Base-by-base conservation (phyloP, 306 rosid species). In the Castanea sativa region DNA sequence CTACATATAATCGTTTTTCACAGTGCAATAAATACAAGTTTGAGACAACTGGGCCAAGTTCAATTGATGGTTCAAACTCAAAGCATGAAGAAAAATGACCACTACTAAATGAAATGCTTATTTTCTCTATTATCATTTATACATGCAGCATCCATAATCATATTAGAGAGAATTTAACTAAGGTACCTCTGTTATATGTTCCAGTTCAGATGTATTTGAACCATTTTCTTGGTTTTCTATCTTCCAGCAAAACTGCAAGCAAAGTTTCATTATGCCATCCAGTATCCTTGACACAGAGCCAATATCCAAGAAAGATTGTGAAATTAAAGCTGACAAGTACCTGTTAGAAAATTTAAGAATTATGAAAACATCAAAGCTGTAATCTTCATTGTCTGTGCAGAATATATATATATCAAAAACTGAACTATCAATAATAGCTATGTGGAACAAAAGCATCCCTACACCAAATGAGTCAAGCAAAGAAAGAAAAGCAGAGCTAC, bases 211-310 rank as follows among this genome's bases (percentile, higher is more conserved):
- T 73, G 99, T 84, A 81, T 92, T 87, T 81, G 95, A 87, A 68
- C 85, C 77, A 80, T 81, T 83, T 76, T 92, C 95, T 86, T 91
- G 98, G 86, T 90, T 95, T 83, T 95, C 97, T 78, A 93, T 84
- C 85, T 84, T 91, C 97, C 96, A 90, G 87, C 98, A 95, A 85
- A 93, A 91, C 72, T 89, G 96, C 81, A 95, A 90, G 85, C 99
- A 95, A 81, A 93, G 98, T 86, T 91, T 95, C 96, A 95, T 93
- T 85, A 93, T 93, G 73, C 98, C 81, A 81, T 95, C 97, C 80
- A 95, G 86, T 84, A 95, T 95, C 92, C 99, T 93, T 9, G 98
- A 95, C 80, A 93, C 95, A 52, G 99, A 95, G 67, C 99, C 98
- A 81, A 95, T 91, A 88, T 93, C 99, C 89, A 95, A 80, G 89